Percentiles rank a stretch among this genome's conserved stretches.
Evolutionary conservation across 768 basidiomycete genomes (phyloP).

Genomic region (Tricholoma matsutake): DNA sequence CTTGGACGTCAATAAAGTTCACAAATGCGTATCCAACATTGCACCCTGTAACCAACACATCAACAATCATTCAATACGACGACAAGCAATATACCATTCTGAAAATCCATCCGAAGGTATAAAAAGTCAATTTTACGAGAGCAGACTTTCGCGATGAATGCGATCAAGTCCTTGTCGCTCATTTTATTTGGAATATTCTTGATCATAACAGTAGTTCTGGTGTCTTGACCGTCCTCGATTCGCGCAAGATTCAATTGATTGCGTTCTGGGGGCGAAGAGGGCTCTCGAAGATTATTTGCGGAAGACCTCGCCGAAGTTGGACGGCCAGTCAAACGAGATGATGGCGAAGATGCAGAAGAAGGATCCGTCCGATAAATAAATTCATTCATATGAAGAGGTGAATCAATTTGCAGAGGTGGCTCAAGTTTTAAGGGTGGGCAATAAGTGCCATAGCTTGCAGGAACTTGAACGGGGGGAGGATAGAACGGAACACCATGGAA

Average conservation of each 20-base stretch:
- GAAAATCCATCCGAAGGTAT: constrained; percentile 84
- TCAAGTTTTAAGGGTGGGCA: constrained; percentile 12
- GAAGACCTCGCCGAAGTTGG: background rate
- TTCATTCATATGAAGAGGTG: background rate
- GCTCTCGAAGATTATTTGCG: constrained; percentile 3
- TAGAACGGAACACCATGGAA: constrained; percentile 9
- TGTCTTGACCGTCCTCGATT: constrained; percentile 78
- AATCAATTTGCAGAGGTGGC: constrained; percentile 10
- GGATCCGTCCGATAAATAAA: constrained; percentile 11
- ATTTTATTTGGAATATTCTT: constrained; percentile 95
- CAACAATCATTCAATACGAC: constrained; percentile 1
- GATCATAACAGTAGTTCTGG: constrained; percentile 83
- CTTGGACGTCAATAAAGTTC: constrained; percentile 80
- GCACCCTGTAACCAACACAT: constrained; percentile 45
- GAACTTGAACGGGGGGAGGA: constrained; percentile 7
- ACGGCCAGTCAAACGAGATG: constrained; percentile 1
- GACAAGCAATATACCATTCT: constrained; percentile 53
- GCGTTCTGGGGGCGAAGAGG: constrained; percentile 25
- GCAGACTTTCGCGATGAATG: constrained; percentile 68
- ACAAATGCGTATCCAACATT: constrained; percentile 87
- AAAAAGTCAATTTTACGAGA: constrained; percentile 81
- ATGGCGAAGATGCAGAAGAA: constrained; percentile 24
- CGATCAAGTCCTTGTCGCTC: constrained; percentile 68
- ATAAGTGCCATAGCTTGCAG: constrained; percentile 3
- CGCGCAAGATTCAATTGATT: constrained; percentile 59